phyloP scores from a whole-genome alignment of 192 early-diverging fungal species.

The Podila epicladia region DNA sequence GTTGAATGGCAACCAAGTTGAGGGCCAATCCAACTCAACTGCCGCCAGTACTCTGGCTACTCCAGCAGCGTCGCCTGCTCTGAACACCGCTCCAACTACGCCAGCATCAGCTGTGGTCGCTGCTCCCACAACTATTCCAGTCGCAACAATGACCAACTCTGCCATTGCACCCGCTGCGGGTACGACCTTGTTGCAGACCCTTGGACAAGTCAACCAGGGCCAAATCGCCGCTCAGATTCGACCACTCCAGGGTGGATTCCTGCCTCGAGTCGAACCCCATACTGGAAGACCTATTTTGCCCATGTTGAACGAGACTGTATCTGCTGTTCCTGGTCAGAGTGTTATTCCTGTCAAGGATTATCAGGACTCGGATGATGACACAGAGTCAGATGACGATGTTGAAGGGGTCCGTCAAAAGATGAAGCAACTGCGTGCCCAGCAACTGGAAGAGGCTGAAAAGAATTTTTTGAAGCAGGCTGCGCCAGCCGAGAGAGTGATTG shows the following conservation, averaged over 20 bases:
- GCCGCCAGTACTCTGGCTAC: neutral
- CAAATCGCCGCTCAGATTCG: slow-evolving; percentile 34
- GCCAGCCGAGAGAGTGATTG: neutral
- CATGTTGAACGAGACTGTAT: slow-evolving; percentile 51
- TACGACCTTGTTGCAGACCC: slow-evolving; percentile 19
- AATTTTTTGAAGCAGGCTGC: slow-evolving; percentile 25
- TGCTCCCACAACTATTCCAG: slow-evolving; percentile 14
- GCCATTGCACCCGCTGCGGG: slow-evolving; percentile 9
- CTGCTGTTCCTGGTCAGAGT: slow-evolving; percentile 48
- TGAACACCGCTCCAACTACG: neutral
- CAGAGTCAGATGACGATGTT: slow-evolving; percentile 64
- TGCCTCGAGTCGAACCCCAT: slow-evolving; percentile 42
- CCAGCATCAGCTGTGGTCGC: neutral
- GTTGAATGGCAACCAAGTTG: slow-evolving; percentile 47
- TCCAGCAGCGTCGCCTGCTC: neutral
- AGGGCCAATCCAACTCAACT: slow-evolving; percentile 16
- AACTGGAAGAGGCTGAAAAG: slow-evolving; percentile 43
- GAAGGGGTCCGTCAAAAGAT: slow-evolving; percentile 60
- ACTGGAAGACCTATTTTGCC: slow-evolving; percentile 47
- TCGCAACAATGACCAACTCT: slow-evolving; percentile 13
- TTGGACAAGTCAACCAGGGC: slow-evolving; percentile 32
- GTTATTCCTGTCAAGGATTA: slow-evolving; percentile 47
- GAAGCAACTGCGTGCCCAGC: slow-evolving; percentile 55
- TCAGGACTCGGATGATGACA: slow-evolving; percentile 57
- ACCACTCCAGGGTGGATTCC: slow-evolving; percentile 49